Evolutionary conservation across 345 rosid genomes (phyloP).

Genomic region (Gossypium anomalum): DNA sequence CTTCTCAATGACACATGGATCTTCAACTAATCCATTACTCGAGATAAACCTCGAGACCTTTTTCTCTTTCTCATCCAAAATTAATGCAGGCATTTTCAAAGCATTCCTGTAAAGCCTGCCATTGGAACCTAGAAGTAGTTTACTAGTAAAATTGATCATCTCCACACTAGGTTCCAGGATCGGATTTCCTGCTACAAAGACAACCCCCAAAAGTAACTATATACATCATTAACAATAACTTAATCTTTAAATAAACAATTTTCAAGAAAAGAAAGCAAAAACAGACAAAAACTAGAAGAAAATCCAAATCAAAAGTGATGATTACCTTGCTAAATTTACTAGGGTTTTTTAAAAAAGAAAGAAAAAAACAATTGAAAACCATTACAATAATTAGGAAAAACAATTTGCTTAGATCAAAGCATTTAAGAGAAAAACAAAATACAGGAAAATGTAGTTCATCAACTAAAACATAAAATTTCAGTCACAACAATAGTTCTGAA

Average conservation of each 20-base stretch:
- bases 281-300: background rate
- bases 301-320: background rate
- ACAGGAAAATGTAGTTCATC: background rate
- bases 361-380: background rate
- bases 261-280: background rate
- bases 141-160: constrained; percentile 49
- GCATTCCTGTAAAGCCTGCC: constrained; percentile 50
- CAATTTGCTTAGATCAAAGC: background rate
- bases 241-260: background rate
- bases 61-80: constrained; percentile 80
- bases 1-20: constrained; percentile 83
- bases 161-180: constrained; percentile 50
- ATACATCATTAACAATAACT: background rate
- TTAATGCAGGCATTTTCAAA: constrained; percentile 83
- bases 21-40: constrained; percentile 81
- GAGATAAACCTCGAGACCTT: constrained; percentile 58
- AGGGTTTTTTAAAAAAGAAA: no score
- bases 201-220: background rate
- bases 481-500: background rate
- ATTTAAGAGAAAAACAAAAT: background rate
- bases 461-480: background rate
- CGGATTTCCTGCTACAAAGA: constrained; percentile 54
- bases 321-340: background rate
- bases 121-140: constrained; percentile 47
- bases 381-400: background rate